Percentiles rank a stretch among this genome's conserved stretches.
phyloP scores from a whole-genome alignment of 768 basidiomycete species.

The Clitopilus passeckerianus region DNA sequence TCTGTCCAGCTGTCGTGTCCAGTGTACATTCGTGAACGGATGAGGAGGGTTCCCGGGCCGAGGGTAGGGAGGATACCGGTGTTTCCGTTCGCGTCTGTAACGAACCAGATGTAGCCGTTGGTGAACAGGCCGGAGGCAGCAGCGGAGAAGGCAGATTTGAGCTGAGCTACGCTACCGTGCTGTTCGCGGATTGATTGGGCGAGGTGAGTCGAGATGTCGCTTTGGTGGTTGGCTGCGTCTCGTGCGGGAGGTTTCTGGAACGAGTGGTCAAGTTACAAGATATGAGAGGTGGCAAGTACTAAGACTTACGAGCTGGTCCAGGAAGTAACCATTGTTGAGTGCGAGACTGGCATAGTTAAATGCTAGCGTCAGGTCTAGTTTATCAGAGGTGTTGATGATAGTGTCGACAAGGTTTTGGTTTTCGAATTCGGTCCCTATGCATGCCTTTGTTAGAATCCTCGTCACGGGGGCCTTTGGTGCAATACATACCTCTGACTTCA shows the following conservation, averaged over 20 bases:
- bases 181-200: conserved; percentile 32
- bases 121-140: conserved; percentile 75
- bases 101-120: conserved; percentile 86
- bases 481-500: conserved; percentile 58
- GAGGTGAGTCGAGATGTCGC: conserved; percentile 29
- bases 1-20: not conserved
- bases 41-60: conserved; percentile 83
- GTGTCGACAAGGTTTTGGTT: conserved; percentile 63
- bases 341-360: conserved; percentile 93
- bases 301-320: conserved; percentile 72
- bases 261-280: conserved; percentile 7
- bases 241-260: conserved; percentile 34
- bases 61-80: conserved; percentile 80
- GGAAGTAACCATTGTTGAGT: conserved; percentile 94
- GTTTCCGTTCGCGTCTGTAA: conserved; percentile 57
- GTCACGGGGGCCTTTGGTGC: not conserved
- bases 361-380: conserved; percentile 55
- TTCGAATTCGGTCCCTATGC: conserved; percentile 52
- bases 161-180: conserved; percentile 59
- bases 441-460: conserved; percentile 2
- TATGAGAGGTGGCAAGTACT: not conserved
- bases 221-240: conserved; percentile 26
- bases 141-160: conserved; percentile 74
- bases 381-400: conserved; percentile 59
- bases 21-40: conserved; percentile 49